Conservation (phyloP, 1,284 basidiomycete genomes). For the Kwoniella shivajii region DNA sequence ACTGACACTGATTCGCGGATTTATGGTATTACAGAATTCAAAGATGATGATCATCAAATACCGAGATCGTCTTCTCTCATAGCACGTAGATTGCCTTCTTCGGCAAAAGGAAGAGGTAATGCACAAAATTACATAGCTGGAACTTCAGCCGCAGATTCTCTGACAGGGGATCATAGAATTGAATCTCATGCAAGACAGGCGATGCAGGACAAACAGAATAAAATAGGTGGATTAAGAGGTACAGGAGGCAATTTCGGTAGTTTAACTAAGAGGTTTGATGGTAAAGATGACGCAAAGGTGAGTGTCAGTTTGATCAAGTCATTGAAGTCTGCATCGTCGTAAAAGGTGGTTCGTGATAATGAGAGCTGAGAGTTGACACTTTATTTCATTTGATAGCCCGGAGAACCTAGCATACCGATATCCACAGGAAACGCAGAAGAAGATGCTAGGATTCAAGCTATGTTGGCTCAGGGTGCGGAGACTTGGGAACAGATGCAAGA, state of each 20-base stretch:
- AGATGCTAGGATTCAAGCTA: slow-evolving; percentile 51
- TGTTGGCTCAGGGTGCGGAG: slow-evolving; percentile 50
- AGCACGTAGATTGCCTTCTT: slow-evolving; percentile 83
- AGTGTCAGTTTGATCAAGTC: slow-evolving; percentile 4
- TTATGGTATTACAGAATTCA: slow-evolving; percentile 68
- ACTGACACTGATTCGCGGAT: not conserved
- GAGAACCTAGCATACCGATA: slow-evolving; percentile 33
- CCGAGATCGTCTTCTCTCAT: slow-evolving; percentile 93
- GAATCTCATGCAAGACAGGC: slow-evolving; percentile 49
- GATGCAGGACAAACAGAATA: slow-evolving; percentile 45
- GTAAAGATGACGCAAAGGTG: slow-evolving; percentile 63
- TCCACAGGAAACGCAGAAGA: slow-evolving; percentile 52
- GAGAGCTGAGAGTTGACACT: not conserved
- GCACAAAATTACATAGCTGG: slow-evolving; percentile 80
- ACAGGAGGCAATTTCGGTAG: slow-evolving; percentile 44
- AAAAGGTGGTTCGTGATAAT: not conserved
- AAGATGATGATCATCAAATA: slow-evolving; percentile 86
- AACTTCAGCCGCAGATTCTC: slow-evolving; percentile 51
- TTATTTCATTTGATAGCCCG: slow-evolving; percentile 4
- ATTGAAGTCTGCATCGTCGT: too few species aligned
- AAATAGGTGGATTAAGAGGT: slow-evolving; percentile 25
- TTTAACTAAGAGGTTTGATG: slow-evolving; percentile 89
- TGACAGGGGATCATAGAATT: slow-evolving; percentile 51
- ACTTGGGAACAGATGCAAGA: slow-evolving; percentile 53
- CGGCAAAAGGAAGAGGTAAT: slow-evolving; percentile 81